These are phyloP conservation scores for Fibroporia radiculosa DNA, from an alignment of 768 basidiomycete genomes.

Conservation along the genomic window DNA sequence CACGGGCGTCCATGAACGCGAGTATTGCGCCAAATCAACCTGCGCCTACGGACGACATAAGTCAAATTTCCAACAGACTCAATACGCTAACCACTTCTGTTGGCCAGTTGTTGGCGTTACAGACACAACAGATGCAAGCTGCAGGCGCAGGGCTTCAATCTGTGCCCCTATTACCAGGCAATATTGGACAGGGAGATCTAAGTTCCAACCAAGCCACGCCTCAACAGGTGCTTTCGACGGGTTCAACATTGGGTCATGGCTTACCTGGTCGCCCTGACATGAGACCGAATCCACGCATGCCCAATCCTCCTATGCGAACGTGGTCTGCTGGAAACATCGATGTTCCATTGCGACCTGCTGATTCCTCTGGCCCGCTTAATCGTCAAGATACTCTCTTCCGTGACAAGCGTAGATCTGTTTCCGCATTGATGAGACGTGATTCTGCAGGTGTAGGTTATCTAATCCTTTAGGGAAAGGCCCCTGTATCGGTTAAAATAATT, in stretches of 20 bases:
- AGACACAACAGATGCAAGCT: slow-evolving; percentile 63
- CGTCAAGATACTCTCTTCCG: slow-evolving; percentile 37
- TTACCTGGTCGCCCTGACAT: slow-evolving; percentile 60
- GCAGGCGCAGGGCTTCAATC: slow-evolving; percentile 20
- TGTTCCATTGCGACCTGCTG: slow-evolving; percentile 52
- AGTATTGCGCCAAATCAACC: slow-evolving; percentile 69
- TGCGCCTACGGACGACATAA: slow-evolving; percentile 60
- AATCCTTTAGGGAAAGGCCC: too few relatives aligned
- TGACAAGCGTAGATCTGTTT: slow-evolving; percentile 73
- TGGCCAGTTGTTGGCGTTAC: slow-evolving; percentile 73
- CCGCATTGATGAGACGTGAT: slow-evolving; percentile 63
- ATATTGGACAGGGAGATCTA: slow-evolving; percentile 30
- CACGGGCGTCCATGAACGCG: slow-evolving; percentile 56
- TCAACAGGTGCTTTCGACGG: slow-evolving; percentile 7
- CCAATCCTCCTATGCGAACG: slow-evolving; percentile 68
- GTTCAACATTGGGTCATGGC: slow-evolving; percentile 45
- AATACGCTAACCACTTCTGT: slow-evolving; percentile 79
- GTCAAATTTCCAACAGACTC: slow-evolving; percentile 69
- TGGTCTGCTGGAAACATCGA: slow-evolving; percentile 83
- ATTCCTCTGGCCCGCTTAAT: slow-evolving; percentile 23
- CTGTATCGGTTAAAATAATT: too few relatives aligned
- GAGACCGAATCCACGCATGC: slow-evolving; percentile 49
- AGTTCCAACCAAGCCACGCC: slow-evolving; percentile 32
- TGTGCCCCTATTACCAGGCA: slow-evolving; percentile 22
- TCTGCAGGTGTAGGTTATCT: slow-evolving; percentile 55